Evolutionary conservation across 2,329 filamentous ascomycete species (phyloP).

Genomic region (Myriangium duriaei): DNA sequence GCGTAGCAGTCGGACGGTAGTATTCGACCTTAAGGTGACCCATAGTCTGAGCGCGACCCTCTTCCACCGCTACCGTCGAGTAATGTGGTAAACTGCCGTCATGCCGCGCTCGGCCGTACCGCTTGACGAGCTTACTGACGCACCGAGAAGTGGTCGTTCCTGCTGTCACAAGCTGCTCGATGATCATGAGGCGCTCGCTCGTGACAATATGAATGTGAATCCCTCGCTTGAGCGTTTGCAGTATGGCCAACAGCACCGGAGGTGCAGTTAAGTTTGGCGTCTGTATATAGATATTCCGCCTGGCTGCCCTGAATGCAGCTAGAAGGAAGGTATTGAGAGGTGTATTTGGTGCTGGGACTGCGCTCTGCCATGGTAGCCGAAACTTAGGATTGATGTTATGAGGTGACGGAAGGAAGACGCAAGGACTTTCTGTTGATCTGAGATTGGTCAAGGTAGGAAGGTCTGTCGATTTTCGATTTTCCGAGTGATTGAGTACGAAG

Average conservation of each 20-base stretch:
- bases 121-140: conserved; percentile 45
- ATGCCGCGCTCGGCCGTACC: conserved; percentile 28
- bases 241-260: conserved; percentile 49
- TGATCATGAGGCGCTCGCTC: conserved; percentile 29
- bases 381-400: conserved; percentile 59
- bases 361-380: conserved; percentile 40
- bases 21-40: conserved; percentile 48
- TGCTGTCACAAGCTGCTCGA: conserved; percentile 71
- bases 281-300: conserved; percentile 51
- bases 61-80: conserved; percentile 31
- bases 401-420: conserved; percentile 59
- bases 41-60: conserved; percentile 23
- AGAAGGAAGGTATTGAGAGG: conserved; percentile 56
- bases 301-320: conserved; percentile 43
- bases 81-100: too few species aligned
- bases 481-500: neutral
- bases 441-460: neutral
- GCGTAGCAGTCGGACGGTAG: conserved; percentile 32
- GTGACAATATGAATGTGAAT: conserved; percentile 44
- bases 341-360: conserved; percentile 44
- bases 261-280: conserved; percentile 66
- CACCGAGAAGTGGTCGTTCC: conserved; percentile 60
- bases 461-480: neutral
- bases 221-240: conserved; percentile 50
- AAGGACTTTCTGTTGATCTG: conserved; percentile 29